phyloP scores from a whole-genome alignment of 192 early-diverging fungal genomes.

The Piromyces sp. region DNA sequence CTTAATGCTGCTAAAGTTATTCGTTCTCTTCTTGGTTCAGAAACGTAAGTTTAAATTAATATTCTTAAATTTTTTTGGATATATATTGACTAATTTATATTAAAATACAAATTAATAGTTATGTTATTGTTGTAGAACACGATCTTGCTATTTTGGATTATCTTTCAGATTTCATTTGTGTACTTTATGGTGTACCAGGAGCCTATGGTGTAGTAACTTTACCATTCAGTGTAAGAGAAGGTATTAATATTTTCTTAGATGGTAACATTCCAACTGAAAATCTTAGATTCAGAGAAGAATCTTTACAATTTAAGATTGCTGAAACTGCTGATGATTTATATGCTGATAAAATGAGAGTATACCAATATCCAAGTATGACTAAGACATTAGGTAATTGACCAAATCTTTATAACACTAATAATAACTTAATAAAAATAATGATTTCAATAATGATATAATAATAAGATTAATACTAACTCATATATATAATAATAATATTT shows the following conservation, averaged over 20 bases:
- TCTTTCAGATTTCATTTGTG: slow-evolving; percentile 93
- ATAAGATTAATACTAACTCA: neutral
- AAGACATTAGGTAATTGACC: slow-evolving; percentile 41
- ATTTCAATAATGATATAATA: no score
- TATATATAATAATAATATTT: neutral
- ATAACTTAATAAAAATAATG: no score
- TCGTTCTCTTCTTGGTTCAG: slow-evolving; percentile 55
- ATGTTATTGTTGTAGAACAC: slow-evolving; percentile 96
- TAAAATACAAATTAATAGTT: no score
- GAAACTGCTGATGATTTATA: slow-evolving; percentile 57
- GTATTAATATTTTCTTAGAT: slow-evolving; percentile 96
- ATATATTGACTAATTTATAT: no score
- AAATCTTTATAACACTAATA: no score
- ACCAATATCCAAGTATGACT: slow-evolving; percentile 72
- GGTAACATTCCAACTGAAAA: slow-evolving; percentile 95
- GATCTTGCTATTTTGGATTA: slow-evolving; percentile 96
- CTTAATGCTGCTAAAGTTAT: slow-evolving; percentile 88
- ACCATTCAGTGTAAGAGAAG: slow-evolving; percentile 91
- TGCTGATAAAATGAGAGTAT: slow-evolving; percentile 49
- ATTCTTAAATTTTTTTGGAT: no score
- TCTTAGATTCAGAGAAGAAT: slow-evolving; percentile 94
- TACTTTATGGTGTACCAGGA: slow-evolving; percentile 91
- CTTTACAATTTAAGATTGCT: slow-evolving; percentile 78
- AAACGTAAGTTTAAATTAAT: slow-evolving; percentile 16
- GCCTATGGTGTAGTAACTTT: slow-evolving; percentile 95